Conservation (phyloP, 208 protist genomes). For the Crithidia brevicula region DNA sequence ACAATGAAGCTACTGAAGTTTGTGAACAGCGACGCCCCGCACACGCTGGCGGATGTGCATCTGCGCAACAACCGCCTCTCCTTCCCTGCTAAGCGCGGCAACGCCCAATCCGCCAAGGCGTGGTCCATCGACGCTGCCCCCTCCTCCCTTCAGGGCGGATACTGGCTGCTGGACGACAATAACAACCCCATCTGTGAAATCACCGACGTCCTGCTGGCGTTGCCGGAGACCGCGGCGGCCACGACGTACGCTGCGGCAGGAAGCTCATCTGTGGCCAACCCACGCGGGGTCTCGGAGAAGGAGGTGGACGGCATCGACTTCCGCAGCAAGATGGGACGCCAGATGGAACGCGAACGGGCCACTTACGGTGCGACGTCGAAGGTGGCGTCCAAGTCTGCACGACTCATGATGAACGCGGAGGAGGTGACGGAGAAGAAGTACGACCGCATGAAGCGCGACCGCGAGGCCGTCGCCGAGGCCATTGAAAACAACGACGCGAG, state of each 20-base stretch:
- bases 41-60: conserved; percentile 47
- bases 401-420: conserved; percentile 73
- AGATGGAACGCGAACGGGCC: conserved; percentile 61
- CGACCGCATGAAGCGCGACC: conserved; percentile 53
- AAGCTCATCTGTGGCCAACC: conserved; percentile 25
- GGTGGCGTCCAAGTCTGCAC: conserved; percentile 56
- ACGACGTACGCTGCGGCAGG: too few relatives aligned
- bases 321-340: conserved; percentile 72
- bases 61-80: conserved; percentile 42
- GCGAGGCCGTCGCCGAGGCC: conserved; percentile 64
- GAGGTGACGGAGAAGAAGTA: conserved; percentile 49
- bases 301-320: conserved; percentile 67
- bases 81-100: conserved; percentile 27
- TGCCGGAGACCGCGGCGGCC: conserved; percentile 18
- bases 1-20: conserved; percentile 83
- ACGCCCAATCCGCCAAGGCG: conserved; percentile 27
- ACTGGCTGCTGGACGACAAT: conserved; percentile 80
- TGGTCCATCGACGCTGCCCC: conserved; percentile 34
- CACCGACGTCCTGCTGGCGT: conserved; percentile 51
- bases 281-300: conserved; percentile 43
- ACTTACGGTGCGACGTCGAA: conserved; percentile 82
- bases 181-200: conserved; percentile 65
- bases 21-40: conserved; percentile 74
- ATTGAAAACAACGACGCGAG: conserved; percentile 55
- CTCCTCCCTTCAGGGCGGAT: conserved; percentile 36